Evolutionary conservation across 2,329 filamentous ascomycete genomes (phyloP), one percentile per base, ranked within the genome.

Genomic region (Sphaerulina musiva): DNA sequence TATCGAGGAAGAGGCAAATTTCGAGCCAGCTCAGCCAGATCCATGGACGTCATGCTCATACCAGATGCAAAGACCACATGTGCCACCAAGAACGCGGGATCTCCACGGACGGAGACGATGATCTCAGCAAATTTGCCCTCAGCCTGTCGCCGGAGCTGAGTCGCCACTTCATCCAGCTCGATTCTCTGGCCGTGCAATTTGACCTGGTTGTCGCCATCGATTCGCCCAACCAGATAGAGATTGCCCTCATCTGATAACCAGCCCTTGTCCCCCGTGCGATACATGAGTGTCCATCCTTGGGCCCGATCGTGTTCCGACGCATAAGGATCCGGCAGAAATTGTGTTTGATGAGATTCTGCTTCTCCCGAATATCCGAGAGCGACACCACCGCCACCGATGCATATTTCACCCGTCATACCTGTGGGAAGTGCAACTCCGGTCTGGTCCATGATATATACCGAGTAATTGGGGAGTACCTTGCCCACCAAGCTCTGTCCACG

Each of bases 161-260:
- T 47, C 42, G 70, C 71, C n/a, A 79, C 68, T 1, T 80, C 78
- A 1, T 66, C 57, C 0, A 80, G 63, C 10, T 80, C 76, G 32
- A 80, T 53, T 1, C 74, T 70, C 1, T 74, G 48, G 1, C 75
- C 75, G 2, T 68, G 64, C 1, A 79, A 59, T 58, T 79, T 79
- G 59, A 78, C 62, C 46, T 76, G 71, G 7, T 68, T 72, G 47
- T 78, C 74, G 2, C 73, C 74, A 0, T 56, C 63, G 0, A 73
- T 69, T 0, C 74, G 71, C 0, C 73, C 72, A 6, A 66, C 47
- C 26, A 72, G 59, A 1, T 67, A 41, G 0, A 77, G 56, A 0
- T 59, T 49, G 1, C 74, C 73, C 32, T 73, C 67, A 0, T 52
- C 12, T 0, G 48, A 51, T 7, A 75, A 56, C 3, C 63, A 62